These are phyloP conservation scores for Trichoderma arundinaceum DNA, from an alignment of 2,329 filamentous ascomycete species.

Conservation along the genomic window DNA sequence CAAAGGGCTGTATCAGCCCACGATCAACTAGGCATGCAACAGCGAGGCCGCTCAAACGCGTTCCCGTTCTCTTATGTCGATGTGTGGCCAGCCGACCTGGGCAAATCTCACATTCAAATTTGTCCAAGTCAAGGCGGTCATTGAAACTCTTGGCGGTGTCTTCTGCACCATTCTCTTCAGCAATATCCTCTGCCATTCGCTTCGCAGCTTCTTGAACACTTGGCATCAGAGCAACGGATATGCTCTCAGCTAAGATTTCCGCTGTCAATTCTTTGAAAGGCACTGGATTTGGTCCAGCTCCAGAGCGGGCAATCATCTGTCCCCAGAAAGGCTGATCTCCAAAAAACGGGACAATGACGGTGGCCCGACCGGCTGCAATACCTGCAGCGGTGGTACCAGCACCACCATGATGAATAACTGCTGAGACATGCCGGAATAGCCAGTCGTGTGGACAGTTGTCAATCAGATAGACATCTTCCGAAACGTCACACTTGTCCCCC, in stretches of 20 bases:
- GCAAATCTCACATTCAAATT: conserved; percentile 63
- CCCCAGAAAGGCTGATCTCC: conserved; percentile 71
- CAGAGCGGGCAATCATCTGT: conserved; percentile 64
- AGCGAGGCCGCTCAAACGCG: conserved; percentile 65
- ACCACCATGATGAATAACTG: conserved; percentile 68
- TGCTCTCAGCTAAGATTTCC: conserved; percentile 60
- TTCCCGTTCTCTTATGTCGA: conserved; percentile 63
- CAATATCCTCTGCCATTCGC: conserved; percentile 59
- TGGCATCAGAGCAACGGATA: conserved; percentile 57
- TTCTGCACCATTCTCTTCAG: conserved; percentile 59
- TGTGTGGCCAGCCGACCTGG: conserved; percentile 65
- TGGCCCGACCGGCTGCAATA: conserved; percentile 63
- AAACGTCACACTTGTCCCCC: conserved; percentile 52
- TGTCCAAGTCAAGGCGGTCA: conserved; percentile 58
- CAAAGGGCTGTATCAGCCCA: conserved; percentile 59
- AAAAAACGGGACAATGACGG: conserved; percentile 71
- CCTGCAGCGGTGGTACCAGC: conserved; percentile 70
- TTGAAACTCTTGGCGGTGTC: conserved; percentile 61
- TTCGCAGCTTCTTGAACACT: conserved; percentile 48
- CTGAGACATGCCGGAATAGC: conserved; percentile 64
- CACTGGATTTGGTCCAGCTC: conserved; percentile 64
- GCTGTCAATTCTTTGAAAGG: conserved; percentile 63
- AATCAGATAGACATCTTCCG: conserved; percentile 63
- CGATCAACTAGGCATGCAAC: conserved; percentile 62
- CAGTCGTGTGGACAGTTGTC: conserved; percentile 72